Evolutionary conservation across 2,329 filamentous ascomycete species (phyloP).

Genomic region (Parafenestella ontariensis): DNA sequence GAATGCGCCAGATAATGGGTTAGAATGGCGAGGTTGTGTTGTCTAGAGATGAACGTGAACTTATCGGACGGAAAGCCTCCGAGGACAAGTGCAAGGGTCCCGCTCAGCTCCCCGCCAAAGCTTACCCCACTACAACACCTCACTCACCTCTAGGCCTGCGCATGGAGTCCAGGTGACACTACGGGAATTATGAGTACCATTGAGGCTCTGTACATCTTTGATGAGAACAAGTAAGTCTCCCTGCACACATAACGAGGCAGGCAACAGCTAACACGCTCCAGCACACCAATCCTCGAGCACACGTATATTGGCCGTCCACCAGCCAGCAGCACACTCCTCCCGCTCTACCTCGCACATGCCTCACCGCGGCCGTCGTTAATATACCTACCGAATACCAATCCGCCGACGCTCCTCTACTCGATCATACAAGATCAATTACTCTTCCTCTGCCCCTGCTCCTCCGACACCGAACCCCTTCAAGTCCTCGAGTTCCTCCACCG

Average conservation of each 20-base stretch:
- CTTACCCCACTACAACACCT: slow-evolving; percentile 20
- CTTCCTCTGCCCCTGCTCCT: slow-evolving; percentile 82
- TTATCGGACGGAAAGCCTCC: background rate
- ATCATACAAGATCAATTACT: slow-evolving; percentile 86
- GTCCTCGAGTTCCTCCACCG: slow-evolving; percentile 95
- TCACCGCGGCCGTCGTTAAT: slow-evolving; percentile 83
- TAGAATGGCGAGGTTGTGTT: background rate
- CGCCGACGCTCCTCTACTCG: slow-evolving; percentile 87
- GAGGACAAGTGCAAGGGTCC: slow-evolving; percentile 10
- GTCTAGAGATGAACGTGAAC: background rate
- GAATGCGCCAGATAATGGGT: background rate
- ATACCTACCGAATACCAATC: slow-evolving; percentile 81
- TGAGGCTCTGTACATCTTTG: slow-evolving; percentile 95
- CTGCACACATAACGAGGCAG: background rate
- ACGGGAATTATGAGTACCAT: slow-evolving; percentile 68
- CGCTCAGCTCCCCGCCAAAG: slow-evolving; percentile 31
- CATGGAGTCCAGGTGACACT: slow-evolving; percentile 25
- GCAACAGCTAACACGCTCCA: slow-evolving; percentile 50
- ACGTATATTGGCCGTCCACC: slow-evolving; percentile 84
- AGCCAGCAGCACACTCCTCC: slow-evolving; percentile 76
- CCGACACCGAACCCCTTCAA: slow-evolving; percentile 86
- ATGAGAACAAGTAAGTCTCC: slow-evolving; percentile 83
- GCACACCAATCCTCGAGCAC: slow-evolving; percentile 85
- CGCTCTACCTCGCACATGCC: slow-evolving; percentile 85
- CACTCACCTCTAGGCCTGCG: slow-evolving; percentile 15